These are phyloP conservation scores for Russula ochroleuca DNA, from an alignment of 768 basidiomycete genomes.

Conservation along the genomic window DNA sequence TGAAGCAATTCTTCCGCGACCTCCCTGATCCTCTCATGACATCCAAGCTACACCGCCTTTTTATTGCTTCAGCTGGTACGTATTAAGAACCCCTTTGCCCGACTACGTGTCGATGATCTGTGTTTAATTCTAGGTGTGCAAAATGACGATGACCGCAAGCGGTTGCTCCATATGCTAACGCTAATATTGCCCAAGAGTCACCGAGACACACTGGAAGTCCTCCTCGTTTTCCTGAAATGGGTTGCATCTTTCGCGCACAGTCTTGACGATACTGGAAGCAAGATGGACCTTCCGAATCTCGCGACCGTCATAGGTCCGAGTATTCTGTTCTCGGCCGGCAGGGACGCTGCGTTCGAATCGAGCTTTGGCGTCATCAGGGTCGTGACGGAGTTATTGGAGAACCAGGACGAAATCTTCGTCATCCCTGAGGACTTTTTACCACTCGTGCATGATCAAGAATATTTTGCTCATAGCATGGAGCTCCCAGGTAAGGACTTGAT, in stretches of 20 bases:
- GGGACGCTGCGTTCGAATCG: constrained; percentile 86
- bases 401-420: constrained; percentile 94
- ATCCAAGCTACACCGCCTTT: constrained; percentile 84
- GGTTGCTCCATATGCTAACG: constrained; percentile 80
- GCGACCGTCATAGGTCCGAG: constrained; percentile 98
- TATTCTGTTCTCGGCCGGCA: constrained; percentile 85
- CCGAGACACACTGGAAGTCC: constrained; percentile 94
- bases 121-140: constrained; percentile 56
- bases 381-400: constrained; percentile 79
- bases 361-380: constrained; percentile 87
- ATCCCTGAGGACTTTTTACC: constrained; percentile 86
- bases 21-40: constrained; percentile 95
- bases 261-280: constrained; percentile 94
- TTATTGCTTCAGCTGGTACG: constrained; percentile 86
- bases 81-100: constrained; percentile 23
- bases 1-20: constrained; percentile 96
- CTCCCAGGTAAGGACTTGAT: constrained; percentile 92
- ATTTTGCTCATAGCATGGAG: constrained; percentile 83
- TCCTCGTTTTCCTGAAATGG: constrained; percentile 99
- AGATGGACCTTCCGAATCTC: constrained; percentile 95
- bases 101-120: constrained; percentile 21
- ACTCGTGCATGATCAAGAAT: constrained; percentile 87
- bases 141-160: constrained; percentile 69
- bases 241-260: constrained; percentile 98
- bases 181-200: constrained; percentile 88